Percentiles rank a stretch among this genome's conserved stretches.
phyloP scores from a whole-genome alignment of 1,284 basidiomycete species.

The Tylopilus orsonianus region DNA sequence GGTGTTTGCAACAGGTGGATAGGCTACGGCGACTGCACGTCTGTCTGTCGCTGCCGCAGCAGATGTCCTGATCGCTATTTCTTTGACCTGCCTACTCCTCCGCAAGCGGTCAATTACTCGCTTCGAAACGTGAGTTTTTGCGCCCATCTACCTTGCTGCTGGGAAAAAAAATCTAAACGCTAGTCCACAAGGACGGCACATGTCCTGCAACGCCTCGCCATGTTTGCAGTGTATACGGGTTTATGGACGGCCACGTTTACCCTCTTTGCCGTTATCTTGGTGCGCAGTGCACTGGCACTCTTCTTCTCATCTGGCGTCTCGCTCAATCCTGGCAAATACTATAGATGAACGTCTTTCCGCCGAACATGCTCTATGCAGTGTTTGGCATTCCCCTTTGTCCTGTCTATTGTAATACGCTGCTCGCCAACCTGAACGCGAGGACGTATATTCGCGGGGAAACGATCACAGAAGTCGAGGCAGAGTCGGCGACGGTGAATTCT shows the following conservation, averaged over 20 bases:
- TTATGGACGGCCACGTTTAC: constrained; percentile 14
- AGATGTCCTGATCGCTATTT: constrained; percentile 12
- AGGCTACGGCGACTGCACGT: not conserved
- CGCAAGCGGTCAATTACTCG: not conserved
- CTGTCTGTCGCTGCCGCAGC: constrained; percentile 1
- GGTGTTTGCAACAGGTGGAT: not conserved
- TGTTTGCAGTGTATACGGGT: constrained; percentile 14
- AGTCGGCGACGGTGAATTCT: not conserved
- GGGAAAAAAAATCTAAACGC: not conserved
- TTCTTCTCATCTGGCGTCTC: not conserved
- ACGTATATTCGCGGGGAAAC: constrained; percentile 1
- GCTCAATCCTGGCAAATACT: not conserved
- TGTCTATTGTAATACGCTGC: constrained; percentile 15
- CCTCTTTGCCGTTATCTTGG: constrained; percentile 11
- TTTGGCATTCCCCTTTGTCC: constrained; percentile 10
- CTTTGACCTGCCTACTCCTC: constrained; percentile 5
- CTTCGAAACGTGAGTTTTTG: not conserved
- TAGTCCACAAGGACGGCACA: constrained; percentile 8
- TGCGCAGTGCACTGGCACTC: not conserved
- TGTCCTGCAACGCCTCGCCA: constrained; percentile 6
- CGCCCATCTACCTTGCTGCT: not conserved
- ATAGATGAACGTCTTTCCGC: constrained; percentile 2
- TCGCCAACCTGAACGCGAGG: constrained; percentile 7
- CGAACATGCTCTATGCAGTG: not conserved
- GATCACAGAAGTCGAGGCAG: not conserved